A percentile compares a stretch with the other conserved stretches of the same genome.
phyloP scores from a whole-genome alignment of 2,329 filamentous ascomycete species.

The Aureobasidium lini region DNA sequence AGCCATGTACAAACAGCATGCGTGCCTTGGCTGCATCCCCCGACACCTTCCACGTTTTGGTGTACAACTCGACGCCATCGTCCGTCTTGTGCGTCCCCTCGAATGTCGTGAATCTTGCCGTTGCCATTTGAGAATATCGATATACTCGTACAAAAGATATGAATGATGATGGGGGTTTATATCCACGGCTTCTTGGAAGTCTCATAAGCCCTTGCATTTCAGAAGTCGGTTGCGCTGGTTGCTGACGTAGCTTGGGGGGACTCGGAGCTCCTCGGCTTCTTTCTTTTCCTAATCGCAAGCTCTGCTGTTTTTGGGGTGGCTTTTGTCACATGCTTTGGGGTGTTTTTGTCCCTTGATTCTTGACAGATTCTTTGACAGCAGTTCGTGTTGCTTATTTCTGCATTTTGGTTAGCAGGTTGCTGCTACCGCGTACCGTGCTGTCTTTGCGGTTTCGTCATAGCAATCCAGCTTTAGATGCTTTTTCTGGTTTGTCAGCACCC shows the following conservation, averaged over 20 bases:
- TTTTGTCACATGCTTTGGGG: background rate
- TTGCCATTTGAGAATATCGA: background rate
- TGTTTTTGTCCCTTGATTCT: background rate
- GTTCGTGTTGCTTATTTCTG: too few relatives aligned
- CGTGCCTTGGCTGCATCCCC: conserved; percentile 49
- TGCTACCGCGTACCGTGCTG: too few relatives aligned
- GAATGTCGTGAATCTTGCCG: conserved; percentile 2
- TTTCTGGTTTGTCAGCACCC: background rate
- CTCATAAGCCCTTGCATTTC: background rate
- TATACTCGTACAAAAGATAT: background rate
- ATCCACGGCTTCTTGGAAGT: background rate
- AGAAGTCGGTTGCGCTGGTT: background rate
- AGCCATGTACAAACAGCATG: conserved; percentile 79
- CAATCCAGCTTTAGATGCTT: too few relatives aligned
- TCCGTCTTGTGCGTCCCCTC: conserved; percentile 46
- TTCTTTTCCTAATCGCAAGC: background rate
- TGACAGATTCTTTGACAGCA: too few relatives aligned
- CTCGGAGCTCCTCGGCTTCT: background rate
- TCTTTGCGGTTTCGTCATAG: too few relatives aligned
- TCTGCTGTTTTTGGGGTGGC: background rate
- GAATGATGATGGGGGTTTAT: background rate
- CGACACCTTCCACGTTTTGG: conserved; percentile 53
- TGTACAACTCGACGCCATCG: conserved; percentile 51
- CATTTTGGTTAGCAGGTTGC: background rate
- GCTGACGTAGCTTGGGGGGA: background rate